Conservation (phyloP, 1,284 basidiomycete species). For the Moesziomyces parantarcticus region DNA sequence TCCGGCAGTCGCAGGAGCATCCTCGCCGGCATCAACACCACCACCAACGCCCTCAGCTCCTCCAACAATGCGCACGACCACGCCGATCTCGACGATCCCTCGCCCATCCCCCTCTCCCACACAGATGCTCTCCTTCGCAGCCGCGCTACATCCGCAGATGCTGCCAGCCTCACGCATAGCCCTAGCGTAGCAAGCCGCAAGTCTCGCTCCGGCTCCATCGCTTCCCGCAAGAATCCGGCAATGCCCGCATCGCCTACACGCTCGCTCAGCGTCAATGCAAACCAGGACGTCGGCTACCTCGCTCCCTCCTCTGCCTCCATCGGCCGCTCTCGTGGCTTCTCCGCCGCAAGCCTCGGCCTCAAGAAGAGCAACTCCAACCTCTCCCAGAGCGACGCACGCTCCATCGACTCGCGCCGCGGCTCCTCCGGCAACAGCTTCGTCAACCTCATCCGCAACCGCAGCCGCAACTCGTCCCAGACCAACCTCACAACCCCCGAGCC, state of each 20-base stretch:
- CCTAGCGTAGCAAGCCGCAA: slow-evolving; percentile 12
- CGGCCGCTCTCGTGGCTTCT: slow-evolving; percentile 13
- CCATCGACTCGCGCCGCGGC: slow-evolving; percentile 41
- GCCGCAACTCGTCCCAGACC: slow-evolving; percentile 39
- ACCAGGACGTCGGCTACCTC: slow-evolving; percentile 22
- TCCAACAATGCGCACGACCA: background rate
- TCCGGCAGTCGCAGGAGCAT: slow-evolving; percentile 41
- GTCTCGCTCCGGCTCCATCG: slow-evolving; percentile 25
- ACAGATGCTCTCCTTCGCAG: slow-evolving; percentile 46
- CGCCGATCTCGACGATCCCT: slow-evolving; percentile 15
- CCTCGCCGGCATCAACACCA: slow-evolving; percentile 39
- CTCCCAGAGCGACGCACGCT: slow-evolving; percentile 42
- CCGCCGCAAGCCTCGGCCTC: slow-evolving; percentile 28
- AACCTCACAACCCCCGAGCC: slow-evolving; percentile 32
- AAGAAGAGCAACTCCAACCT: slow-evolving; percentile 50
- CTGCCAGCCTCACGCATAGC: slow-evolving; percentile 9
- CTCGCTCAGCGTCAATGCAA: slow-evolving; percentile 3
- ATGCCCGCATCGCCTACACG: slow-evolving; percentile 11
- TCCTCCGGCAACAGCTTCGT: slow-evolving; percentile 35
- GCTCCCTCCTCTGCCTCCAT: slow-evolving; percentile 15
- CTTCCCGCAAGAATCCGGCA: slow-evolving; percentile 8
- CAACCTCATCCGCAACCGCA: slow-evolving; percentile 39
- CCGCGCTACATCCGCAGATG: slow-evolving; percentile 6
- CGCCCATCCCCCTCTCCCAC: slow-evolving; percentile 41
- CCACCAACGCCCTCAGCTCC: slow-evolving; percentile 2